Evolutionary conservation across 805 yeast species (phyloP).

Genomic region (Lachancea nothofagi): DNA sequence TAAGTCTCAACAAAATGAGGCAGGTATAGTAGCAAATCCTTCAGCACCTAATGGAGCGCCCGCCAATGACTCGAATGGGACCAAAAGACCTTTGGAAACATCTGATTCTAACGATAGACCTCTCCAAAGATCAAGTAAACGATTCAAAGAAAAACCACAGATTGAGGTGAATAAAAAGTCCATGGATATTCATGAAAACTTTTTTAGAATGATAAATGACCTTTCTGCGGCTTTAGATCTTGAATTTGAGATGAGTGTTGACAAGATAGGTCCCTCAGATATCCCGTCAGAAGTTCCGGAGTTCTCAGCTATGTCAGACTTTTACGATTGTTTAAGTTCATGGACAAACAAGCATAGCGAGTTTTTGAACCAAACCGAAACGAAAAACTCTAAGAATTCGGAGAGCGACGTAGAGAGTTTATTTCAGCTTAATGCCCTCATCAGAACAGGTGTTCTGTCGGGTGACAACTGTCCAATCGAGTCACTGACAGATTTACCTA

Average conservation of each 20-base stretch:
- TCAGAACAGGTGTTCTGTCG: conserved; percentile 28
- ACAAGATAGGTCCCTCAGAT: conserved; percentile 10
- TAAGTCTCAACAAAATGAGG: conserved; percentile 11
- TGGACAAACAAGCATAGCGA: conserved; percentile 36
- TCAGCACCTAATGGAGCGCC: neutral
- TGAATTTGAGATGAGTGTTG: conserved; percentile 3
- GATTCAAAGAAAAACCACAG: conserved; percentile 33
- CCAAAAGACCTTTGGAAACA: conserved; percentile 19
- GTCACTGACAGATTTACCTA: conserved; percentile 16
- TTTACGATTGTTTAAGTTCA: conserved; percentile 31
- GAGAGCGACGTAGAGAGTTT: conserved; percentile 16
- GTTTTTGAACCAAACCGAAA: conserved; percentile 22
- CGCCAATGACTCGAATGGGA: conserved; percentile 10
- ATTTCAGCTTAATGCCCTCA: conserved; percentile 27
- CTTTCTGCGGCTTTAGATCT: conserved; percentile 6
- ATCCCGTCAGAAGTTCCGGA: neutral
- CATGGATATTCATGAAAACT: conserved; percentile 14
- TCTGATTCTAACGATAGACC: conserved; percentile 17
- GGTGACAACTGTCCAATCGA: conserved; percentile 16
- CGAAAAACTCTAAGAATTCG: conserved; percentile 9
- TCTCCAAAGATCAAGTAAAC: conserved; percentile 37
- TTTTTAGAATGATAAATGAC: conserved; percentile 18
- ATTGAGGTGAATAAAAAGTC: conserved; percentile 13
- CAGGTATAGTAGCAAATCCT: conserved; percentile 6
- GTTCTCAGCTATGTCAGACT: conserved; percentile 22